phyloP scores from a whole-genome alignment of 768 basidiomycete genomes.

The Sarcodon aspratus region DNA sequence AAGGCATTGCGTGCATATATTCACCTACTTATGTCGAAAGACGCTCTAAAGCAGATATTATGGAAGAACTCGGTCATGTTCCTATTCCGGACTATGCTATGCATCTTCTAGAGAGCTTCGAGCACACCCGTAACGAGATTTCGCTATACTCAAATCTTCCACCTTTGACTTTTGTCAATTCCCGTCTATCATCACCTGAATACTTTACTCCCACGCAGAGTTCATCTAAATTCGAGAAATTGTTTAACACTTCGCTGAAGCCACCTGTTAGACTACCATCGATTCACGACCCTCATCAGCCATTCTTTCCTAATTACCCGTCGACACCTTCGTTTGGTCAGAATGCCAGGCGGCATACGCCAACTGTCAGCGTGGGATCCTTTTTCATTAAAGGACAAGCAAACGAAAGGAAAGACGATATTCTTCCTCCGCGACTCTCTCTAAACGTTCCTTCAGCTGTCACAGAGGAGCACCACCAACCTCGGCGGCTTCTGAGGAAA shows the following conservation, averaged over 20 bases:
- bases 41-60: conserved; percentile 26
- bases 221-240: conserved; percentile 3
- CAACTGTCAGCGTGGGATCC: neutral
- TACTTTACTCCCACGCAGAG: too few species aligned
- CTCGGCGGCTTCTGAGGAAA: neutral
- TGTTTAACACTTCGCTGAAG: conserved; percentile 9
- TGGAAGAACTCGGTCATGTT: conserved; percentile 19
- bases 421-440: neutral
- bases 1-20: conserved; percentile 4
- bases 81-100: conserved; percentile 33
- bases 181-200: neutral
- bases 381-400: neutral
- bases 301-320: too few species aligned
- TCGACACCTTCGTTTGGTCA: too few species aligned
- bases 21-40: conserved; percentile 6
- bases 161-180: neutral
- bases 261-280: too few species aligned
- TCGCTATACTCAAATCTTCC: conserved; percentile 11
- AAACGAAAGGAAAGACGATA: neutral
- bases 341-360: neutral
- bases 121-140: conserved; percentile 22
- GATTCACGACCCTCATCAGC: too few species aligned
- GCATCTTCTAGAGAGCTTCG: conserved; percentile 31
- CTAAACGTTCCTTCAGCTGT: neutral
- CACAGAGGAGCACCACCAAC: neutral